Evolutionary conservation across 2,329 filamentous ascomycete species (phyloP), one percentile per base, ranked within the genome.

Genomic region (Alternaria conjuncta): DNA sequence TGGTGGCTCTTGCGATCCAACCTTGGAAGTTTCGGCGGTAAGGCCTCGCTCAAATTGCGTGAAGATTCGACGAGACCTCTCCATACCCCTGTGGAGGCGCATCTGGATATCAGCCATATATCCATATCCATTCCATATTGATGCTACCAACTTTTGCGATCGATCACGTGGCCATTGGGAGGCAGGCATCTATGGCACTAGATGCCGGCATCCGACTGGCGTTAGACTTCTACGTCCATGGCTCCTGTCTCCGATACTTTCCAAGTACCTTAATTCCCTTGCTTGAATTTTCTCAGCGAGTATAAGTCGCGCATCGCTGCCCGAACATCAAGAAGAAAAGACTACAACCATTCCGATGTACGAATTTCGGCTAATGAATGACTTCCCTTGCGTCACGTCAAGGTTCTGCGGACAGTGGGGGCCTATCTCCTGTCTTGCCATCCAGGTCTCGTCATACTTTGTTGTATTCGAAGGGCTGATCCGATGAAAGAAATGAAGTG

Each of bases 41-140:
- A 36, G 32, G 1, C 7, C 13, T 36, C 11, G 11, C 28, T 25
- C 5, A 15, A 1, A 18, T 53, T n/a, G 21, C 18, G 12, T 7
- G 15, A 32, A 13, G 28, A 18, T 23, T 26, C 21, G 47, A 23
- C 6, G 53, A 20, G 43, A 21, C 20, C 44, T 43, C 20, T 6
- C 1, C 9, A 45, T 20, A 41, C 51, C 55, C 55, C 36, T 51
- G 46, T n/a, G 30, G n/a, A 5, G 28, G 45, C 36, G 20, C 32
- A 43, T 13, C 45, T 36, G 20, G 12, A 32, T 5, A 45, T 25
- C 43, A 55, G 10, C 46, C 51, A 23, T 32, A 58, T 54, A 58
- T 59, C 41, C 23, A 62, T 54, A 26, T 4, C 15, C 25, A 15
- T 47, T 25, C 23, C n/a, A 62, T 58, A 62, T 62, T 62, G 55